These are phyloP conservation scores for Fomes fomentarius DNA, from an alignment of 1,284 basidiomycete genomes.

Conservation along the genomic window DNA sequence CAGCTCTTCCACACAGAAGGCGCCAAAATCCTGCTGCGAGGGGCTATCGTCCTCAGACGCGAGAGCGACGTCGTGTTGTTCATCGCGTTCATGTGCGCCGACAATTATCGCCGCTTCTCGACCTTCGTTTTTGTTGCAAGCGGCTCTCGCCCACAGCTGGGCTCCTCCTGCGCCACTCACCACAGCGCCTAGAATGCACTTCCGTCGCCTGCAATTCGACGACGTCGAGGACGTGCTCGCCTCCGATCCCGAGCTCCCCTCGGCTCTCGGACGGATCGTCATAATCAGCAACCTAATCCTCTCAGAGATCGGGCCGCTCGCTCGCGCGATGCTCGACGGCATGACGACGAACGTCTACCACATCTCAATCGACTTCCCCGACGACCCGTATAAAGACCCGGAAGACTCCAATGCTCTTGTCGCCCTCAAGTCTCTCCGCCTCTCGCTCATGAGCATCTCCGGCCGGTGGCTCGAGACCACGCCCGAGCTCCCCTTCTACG, in stretches of 20 bases:
- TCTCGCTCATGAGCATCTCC: background rate
- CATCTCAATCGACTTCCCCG: background rate
- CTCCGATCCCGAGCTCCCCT: background rate
- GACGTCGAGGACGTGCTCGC: background rate
- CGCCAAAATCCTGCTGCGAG: background rate
- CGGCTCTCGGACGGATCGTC: background rate
- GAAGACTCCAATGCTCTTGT: background rate
- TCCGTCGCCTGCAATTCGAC: background rate
- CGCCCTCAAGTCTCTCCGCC: background rate
- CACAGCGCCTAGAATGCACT: background rate
- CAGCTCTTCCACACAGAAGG: background rate
- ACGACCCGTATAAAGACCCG: background rate
- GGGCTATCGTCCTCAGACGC: too few species aligned
- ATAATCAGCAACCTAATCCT: background rate
- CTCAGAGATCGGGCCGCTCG: background rate
- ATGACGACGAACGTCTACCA: background rate
- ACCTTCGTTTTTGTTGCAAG: background rate
- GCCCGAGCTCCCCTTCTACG: background rate
- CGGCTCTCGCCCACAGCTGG: background rate
- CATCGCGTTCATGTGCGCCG: background rate
- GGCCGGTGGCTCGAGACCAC: background rate
- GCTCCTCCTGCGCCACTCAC: background rate
- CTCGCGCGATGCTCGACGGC: background rate
- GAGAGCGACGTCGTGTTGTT: background rate
- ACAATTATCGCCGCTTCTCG: background rate